Percentiles rank a stretch among this genome's conserved stretches.
Conservation (phyloP, 2,329 filamentous ascomycete species). For the Capronia americana region DNA sequence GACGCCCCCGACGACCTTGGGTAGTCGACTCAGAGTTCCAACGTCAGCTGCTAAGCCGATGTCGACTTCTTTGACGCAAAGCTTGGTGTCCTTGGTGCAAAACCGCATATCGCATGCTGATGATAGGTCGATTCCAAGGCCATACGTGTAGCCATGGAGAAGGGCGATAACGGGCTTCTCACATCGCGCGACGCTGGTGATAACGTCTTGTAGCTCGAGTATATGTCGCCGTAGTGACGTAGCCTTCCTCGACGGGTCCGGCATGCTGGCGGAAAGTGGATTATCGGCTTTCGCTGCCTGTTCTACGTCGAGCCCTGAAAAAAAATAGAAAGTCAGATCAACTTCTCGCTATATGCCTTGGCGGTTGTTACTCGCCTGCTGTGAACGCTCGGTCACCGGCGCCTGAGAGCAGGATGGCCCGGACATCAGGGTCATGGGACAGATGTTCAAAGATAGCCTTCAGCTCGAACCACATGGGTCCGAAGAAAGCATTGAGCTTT, state of each 20-base stretch:
- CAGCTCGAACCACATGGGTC: conserved; percentile 85
- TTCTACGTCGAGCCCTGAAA: conserved; percentile 76
- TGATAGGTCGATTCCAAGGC: conserved; percentile 73
- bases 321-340: conserved; percentile 50
- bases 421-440: conserved; percentile 73
- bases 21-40: conserved; percentile 54
- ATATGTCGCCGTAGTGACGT: conserved; percentile 71
- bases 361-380: conserved; percentile 39
- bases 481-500: conserved; percentile 87
- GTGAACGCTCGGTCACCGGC: conserved; percentile 85
- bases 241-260: conserved; percentile 71
- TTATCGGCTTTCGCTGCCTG: conserved; percentile 65
- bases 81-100: conserved; percentile 46
- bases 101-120: conserved; percentile 53
- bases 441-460: conserved; percentile 73
- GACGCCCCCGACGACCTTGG: conserved; percentile 53
- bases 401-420: conserved; percentile 79
- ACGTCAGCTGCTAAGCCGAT: conserved; percentile 58
- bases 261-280: conserved; percentile 44
- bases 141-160: conserved; percentile 78
- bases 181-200: conserved; percentile 79
- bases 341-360: neutral
- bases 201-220: conserved; percentile 77
- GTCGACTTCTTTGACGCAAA: conserved; percentile 58
- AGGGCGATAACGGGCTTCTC: conserved; percentile 90